These are phyloP conservation scores for Phalaenopsis equestris DNA, from an alignment of 106 monocot genomes.

Conservation along the genomic window DNA sequence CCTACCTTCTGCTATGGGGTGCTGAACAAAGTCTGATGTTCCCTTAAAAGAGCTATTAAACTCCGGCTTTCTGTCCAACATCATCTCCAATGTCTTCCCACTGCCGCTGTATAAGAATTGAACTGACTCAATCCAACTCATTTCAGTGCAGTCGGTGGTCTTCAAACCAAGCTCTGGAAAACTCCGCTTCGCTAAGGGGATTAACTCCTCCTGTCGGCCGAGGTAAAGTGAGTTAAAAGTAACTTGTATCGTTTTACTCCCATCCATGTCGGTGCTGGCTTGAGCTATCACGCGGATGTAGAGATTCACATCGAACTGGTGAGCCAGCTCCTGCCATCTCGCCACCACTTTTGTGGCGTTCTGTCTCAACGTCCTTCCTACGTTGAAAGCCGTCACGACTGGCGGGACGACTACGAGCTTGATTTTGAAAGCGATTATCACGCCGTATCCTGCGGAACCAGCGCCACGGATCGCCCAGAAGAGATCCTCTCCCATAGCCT, in stretches of 20 bases:
- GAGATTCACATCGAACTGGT: constrained; percentile 6
- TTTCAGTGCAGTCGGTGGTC: constrained; percentile 11
- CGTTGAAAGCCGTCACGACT: constrained; percentile 29
- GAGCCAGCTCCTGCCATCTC: constrained; percentile 14
- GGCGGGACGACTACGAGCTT: constrained; percentile 32
- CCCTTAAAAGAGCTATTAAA: constrained; percentile 19
- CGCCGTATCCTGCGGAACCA: constrained; percentile 40
- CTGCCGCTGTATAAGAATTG: neutral
- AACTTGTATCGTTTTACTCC: neutral
- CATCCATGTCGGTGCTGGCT: neutral
- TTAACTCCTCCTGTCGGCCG: constrained; percentile 11
- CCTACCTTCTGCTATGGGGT: constrained; percentile 3
- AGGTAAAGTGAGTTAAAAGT: neutral
- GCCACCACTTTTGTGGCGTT: constrained; percentile 7
- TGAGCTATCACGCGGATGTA: constrained; percentile 1
- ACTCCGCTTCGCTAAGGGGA: neutral
- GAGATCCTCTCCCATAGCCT: constrained; percentile 52
- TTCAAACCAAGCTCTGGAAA: constrained; percentile 24
- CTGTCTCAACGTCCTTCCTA: constrained; percentile 1
- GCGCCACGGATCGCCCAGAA: constrained; percentile 66
- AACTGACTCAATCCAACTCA: constrained; percentile 28
- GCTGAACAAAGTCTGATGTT: constrained; percentile 29
- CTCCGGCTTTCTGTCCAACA: neutral
- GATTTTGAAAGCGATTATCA: constrained; percentile 34
- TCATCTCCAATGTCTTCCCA: neutral